These are phyloP conservation scores for Williopsis jadinii DNA, from an alignment of 1,139 yeast genomes.

Conservation along the genomic window DNA sequence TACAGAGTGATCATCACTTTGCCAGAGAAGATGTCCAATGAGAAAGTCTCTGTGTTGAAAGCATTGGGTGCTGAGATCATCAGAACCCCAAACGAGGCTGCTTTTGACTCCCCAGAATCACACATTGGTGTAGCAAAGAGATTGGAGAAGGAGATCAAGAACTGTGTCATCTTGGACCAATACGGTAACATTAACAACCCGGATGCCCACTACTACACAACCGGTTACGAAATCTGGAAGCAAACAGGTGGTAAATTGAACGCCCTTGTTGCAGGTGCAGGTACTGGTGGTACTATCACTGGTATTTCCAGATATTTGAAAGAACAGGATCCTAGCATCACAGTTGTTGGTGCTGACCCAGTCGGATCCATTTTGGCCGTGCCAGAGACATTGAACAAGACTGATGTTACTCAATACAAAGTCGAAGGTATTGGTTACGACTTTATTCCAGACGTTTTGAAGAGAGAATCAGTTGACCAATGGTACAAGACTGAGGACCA, in stretches of 20 bases:
- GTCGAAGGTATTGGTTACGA: conserved; percentile 94
- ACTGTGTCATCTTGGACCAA: conserved; percentile 81
- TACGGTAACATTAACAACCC: conserved; percentile 78
- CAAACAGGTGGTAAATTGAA: conserved; percentile 70
- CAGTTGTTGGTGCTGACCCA: conserved; percentile 80
- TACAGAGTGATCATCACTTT: conserved; percentile 83
- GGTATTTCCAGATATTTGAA: conserved; percentile 77
- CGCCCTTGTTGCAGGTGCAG: conserved; percentile 84
- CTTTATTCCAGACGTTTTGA: conserved; percentile 76
- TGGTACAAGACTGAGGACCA: conserved; percentile 89
- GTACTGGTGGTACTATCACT: conserved; percentile 80
- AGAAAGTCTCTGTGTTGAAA: conserved; percentile 80
- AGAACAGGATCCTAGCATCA: conserved; percentile 57
- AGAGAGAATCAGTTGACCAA: conserved; percentile 58
- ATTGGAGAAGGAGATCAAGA: conserved; percentile 78
- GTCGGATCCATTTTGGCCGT: conserved; percentile 79
- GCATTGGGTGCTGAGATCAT: conserved; percentile 89
- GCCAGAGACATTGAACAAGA: conserved; percentile 66
- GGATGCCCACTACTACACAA: conserved; percentile 75
- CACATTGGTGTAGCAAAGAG: conserved; percentile 86
- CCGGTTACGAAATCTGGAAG: conserved; percentile 83
- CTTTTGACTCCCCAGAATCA: conserved; percentile 89
- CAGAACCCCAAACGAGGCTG: conserved; percentile 90
- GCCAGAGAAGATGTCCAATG: conserved; percentile 92
- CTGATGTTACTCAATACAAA: conserved; percentile 53